Conservation (phyloP, 2,329 filamentous ascomycete genomes). For the Aspergillus pseudoviridinutans region DNA sequence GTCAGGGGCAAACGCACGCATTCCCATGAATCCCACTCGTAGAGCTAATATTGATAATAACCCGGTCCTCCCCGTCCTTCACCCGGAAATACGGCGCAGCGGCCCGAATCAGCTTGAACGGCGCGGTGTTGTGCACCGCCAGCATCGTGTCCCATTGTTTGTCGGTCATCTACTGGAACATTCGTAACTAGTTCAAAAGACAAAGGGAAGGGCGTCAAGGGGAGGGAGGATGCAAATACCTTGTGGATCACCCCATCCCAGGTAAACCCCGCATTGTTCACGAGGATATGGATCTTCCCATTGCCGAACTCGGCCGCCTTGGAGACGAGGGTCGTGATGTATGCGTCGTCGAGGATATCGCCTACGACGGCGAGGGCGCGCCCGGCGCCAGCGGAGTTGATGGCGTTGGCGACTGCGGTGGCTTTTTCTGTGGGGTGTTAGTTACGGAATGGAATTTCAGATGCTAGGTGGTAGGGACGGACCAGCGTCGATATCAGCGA, state of each 20-base stretch:
- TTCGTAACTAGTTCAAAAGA: neutral
- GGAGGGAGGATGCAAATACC: conserved; percentile 30
- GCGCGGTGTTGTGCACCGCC: conserved; percentile 76
- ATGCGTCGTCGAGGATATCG: conserved; percentile 68
- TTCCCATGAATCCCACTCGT: conserved; percentile 83
- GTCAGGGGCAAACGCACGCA: conserved; percentile 41
- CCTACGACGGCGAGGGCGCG: conserved; percentile 70
- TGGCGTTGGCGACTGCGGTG: conserved; percentile 61
- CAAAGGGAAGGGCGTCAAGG: neutral
- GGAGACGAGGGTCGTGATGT: conserved; percentile 68
- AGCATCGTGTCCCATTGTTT: conserved; percentile 90
- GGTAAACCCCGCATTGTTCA: conserved; percentile 89
- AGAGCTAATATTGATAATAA: conserved; percentile 78
- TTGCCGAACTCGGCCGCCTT: conserved; percentile 73
- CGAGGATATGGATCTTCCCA: conserved; percentile 86
- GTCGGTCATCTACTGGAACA: conserved; percentile 62
- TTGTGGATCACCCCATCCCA: conserved; percentile 94
- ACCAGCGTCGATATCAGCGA: conserved; percentile 78
- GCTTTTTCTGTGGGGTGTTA: conserved; percentile 57
- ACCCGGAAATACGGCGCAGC: conserved; percentile 85
- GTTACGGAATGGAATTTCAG: no score
- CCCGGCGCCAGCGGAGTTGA: conserved; percentile 61
- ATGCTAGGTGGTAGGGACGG: conserved; percentile 17
- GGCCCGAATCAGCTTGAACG: conserved; percentile 76
- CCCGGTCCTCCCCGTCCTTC: conserved; percentile 72